Conservation (phyloP, 23 red algal species). For the Gracilaria caudata region DNA sequence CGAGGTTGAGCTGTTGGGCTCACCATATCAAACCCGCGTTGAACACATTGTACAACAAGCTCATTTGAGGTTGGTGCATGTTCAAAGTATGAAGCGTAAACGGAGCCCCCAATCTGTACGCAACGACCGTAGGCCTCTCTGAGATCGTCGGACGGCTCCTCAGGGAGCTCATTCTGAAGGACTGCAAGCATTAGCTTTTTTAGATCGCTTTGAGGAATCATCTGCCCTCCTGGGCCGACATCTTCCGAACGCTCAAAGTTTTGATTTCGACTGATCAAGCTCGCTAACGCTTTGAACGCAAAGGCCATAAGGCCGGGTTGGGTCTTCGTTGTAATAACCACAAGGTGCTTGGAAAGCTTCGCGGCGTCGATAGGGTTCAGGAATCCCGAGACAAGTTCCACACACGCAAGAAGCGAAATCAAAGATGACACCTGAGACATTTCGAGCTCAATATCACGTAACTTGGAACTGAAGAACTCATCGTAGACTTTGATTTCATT, state of each 20-base stretch:
- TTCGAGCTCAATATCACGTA: conserved; percentile 5
- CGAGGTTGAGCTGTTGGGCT: conserved; percentile 8
- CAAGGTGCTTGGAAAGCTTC: conserved; percentile 44
- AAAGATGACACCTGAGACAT: conserved; percentile 7
- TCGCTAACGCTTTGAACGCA: conserved; percentile 40
- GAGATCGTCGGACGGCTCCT: conserved; percentile 34
- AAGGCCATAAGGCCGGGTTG: conserved; percentile 30
- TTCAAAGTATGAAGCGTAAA: conserved; percentile 37
- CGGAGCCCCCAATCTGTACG: conserved; percentile 1
- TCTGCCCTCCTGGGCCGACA: background rate
- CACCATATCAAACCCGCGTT: conserved; percentile 33
- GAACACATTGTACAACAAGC: conserved; percentile 37
- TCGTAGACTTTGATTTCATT: conserved; percentile 39
- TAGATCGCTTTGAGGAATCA: conserved; percentile 36
- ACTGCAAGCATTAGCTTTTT: conserved; percentile 30
- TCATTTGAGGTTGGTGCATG: conserved; percentile 32
- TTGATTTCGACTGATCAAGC: conserved; percentile 18
- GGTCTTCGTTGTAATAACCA: conserved; percentile 48
- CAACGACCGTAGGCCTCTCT: conserved; percentile 18
- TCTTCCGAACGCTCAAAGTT: background rate
- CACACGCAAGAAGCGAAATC: conserved; percentile 29
- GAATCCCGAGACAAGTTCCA: conserved; percentile 31
- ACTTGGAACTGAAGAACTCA: conserved; percentile 6
- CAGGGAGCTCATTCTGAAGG: conserved; percentile 11
- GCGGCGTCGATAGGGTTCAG: conserved; percentile 54